Percentiles rank a stretch among this genome's conserved stretches.
Conservation (phyloP, 1,284 basidiomycete genomes). For the Chondrostereum purpureum region DNA sequence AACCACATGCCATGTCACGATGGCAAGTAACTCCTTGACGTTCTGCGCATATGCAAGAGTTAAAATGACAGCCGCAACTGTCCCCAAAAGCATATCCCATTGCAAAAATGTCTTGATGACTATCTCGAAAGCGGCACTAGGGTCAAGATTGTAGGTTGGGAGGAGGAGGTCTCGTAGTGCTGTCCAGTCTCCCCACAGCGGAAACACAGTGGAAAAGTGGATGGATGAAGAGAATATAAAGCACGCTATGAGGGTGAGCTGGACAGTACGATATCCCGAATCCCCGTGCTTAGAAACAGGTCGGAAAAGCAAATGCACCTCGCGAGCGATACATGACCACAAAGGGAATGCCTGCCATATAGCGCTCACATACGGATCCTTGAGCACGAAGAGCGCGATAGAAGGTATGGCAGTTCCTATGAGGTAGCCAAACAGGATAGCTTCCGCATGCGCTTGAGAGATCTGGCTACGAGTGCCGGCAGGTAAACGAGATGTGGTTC, state of each 20-base stretch:
- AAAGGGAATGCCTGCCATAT: slow-evolving; percentile 36
- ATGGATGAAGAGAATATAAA: slow-evolving; percentile 31
- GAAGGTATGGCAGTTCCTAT: slow-evolving; percentile 30
- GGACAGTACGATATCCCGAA: slow-evolving; percentile 33
- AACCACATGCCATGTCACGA: slow-evolving; percentile 29
- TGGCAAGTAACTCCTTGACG: slow-evolving; percentile 8
- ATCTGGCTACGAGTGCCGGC: slow-evolving; percentile 14
- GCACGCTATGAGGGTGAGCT: slow-evolving; percentile 25
- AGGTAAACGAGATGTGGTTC: slow-evolving; percentile 12
- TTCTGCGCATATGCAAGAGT: slow-evolving; percentile 11
- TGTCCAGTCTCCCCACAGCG: slow-evolving; percentile 13
- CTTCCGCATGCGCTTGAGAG: slow-evolving; percentile 30
- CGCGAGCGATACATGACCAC: slow-evolving; percentile 4
- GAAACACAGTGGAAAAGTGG: slow-evolving; percentile 31
- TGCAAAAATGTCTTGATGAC: slow-evolving; percentile 11
- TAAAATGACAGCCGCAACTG: slow-evolving; percentile 5
- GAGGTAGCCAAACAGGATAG: slow-evolving; percentile 29
- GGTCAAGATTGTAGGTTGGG: slow-evolving; percentile 3
- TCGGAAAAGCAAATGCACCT: slow-evolving; percentile 14
- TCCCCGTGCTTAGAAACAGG: slow-evolving; percentile 19
- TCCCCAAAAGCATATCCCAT: slow-evolving; percentile 12
- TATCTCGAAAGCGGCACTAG: slow-evolving; percentile 4
- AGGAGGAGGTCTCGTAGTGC: slow-evolving; percentile 9
- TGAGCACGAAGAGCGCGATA: slow-evolving; percentile 22
- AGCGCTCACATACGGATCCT: slow-evolving; percentile 24